Evolutionary conservation across 1,284 basidiomycete genomes (phyloP).

Genomic region (Cystodermella granulosa): DNA sequence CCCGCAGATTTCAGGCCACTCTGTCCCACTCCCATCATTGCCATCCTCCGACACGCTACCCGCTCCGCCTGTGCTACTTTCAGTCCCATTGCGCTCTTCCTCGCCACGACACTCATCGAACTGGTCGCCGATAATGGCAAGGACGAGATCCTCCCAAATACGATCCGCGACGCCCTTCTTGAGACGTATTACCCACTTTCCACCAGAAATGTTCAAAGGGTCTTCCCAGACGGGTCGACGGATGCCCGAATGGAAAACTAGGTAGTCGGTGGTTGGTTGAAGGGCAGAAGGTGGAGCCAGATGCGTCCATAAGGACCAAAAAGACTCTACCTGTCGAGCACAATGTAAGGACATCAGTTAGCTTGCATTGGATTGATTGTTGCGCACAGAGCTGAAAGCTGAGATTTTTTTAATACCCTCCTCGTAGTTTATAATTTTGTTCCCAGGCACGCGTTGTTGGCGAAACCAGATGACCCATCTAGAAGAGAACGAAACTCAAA

Average conservation of each 20-base stretch:
- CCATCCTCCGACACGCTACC: constrained; percentile 26
- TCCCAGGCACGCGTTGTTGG: constrained; percentile 74
- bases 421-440: constrained; percentile 76
- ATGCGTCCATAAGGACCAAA: constrained; percentile 80
- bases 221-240: constrained; percentile 88
- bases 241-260: constrained; percentile 78
- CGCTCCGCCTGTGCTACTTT: constrained; percentile 6
- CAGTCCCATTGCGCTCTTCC: constrained; percentile 20
- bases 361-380: background rate
- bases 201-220: constrained; percentile 76
- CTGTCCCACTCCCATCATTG: constrained; percentile 41
- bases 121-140: constrained; percentile 74
- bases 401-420: constrained; percentile 83
- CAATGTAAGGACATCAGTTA: background rate
- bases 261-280: constrained; percentile 75
- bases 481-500: constrained; percentile 19
- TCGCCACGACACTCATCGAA: constrained; percentile 57
- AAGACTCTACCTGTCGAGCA: constrained; percentile 63
- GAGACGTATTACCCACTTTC: constrained; percentile 88
- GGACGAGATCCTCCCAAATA: constrained; percentile 76
- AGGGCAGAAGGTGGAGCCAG: constrained; percentile 68
- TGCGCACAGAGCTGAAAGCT: constrained; percentile 66
- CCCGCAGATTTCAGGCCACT: constrained; percentile 75
- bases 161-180: constrained; percentile 77
- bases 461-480: constrained; percentile 86